Evolutionary conservation across 1,284 basidiomycete genomes (phyloP).

Genomic region (Phylloporus gajari): DNA sequence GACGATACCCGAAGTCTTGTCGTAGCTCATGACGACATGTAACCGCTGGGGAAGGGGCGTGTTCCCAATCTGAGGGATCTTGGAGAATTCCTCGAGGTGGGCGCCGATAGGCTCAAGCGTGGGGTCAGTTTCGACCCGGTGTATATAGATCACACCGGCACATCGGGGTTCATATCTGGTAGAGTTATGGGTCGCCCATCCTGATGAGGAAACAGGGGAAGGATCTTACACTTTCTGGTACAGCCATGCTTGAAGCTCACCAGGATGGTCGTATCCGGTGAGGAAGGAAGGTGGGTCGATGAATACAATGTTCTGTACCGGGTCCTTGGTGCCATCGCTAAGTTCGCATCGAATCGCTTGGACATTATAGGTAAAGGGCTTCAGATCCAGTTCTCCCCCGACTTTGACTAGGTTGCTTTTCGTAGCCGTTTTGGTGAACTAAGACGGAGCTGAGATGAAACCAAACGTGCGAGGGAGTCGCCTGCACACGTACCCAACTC

Average conservation of each 20-base stretch:
- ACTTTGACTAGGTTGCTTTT: conserved; percentile 10
- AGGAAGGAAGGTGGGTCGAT: conserved; percentile 35
- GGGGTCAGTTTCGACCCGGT: conserved; percentile 35
- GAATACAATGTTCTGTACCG: conserved; percentile 25
- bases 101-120: conserved; percentile 14
- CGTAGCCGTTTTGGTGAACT: conserved; percentile 33
- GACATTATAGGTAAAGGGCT: conserved; percentile 24
- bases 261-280: conserved; percentile 16
- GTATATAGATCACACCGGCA: conserved; percentile 33
- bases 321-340: conserved; percentile 24
- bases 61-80: not conserved
- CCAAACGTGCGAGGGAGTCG: no score
- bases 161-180: conserved; percentile 16
- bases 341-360: conserved; percentile 32
- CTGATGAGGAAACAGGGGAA: not conserved
- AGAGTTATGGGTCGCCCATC: not conserved
- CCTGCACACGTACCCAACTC: conserved; percentile 32
- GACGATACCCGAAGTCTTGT: conserved; percentile 19
- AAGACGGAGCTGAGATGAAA: conserved; percentile 5
- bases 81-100: conserved; percentile 20
- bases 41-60: conserved; percentile 2
- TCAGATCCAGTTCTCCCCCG: conserved; percentile 22
- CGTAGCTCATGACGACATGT: conserved; percentile 25
- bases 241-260: conserved; percentile 22
- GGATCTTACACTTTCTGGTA: conserved; percentile 1